Base-by-base conservation (phyloP, 768 basidiomycete species). In the Serendipita vermifera region DNA sequence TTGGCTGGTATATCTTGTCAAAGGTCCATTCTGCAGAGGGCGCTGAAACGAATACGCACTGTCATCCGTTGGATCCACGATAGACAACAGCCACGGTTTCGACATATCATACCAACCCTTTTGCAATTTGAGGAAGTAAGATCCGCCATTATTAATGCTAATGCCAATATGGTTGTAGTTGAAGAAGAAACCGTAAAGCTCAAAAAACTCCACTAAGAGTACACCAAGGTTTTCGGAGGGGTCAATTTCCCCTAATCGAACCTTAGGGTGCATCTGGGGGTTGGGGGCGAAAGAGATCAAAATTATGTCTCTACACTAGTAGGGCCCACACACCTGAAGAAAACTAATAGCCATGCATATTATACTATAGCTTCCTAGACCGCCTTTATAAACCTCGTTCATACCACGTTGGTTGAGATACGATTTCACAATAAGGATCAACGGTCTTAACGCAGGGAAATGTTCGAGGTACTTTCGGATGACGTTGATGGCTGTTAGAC, bases 361-460 rank as follows among this genome's bases (percentile, higher is more conserved):
- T 58, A 96, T 89, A 62, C 85, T 83, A 66, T 97, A 98, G 64
- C 87, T 90, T 20, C 94, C 93, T 33, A 99, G 68, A 2, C 96
- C 96, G 5, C 96, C 94, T 0, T 85, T 87, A 67, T 84, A 97
- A n/a, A 98, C 94, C 68, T 98, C 96, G 67, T 99, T 98, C 90
- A 97, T 87, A 27, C 80, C 79, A 36, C 93, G 75, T 66, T 96
- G 90, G 61, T 75, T 78, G 55, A 98, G 75, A 68, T 96, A 98
- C 2, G 85, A 78, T 70, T 98, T 99, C 60, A 87, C 83, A 59
- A 94, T 80, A 66, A 97, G 70, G 33, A 97, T 82, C 35, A 99
- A 80, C 56, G 78, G 79, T 32, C 85, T 79, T n/a, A 92, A 71
- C 0, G 88, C 90, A 20, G 85, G 78, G 67, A 91, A 74, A 56